Conservation (phyloP, 768 basidiomycete genomes). For the Gymnopilus junonius region DNA sequence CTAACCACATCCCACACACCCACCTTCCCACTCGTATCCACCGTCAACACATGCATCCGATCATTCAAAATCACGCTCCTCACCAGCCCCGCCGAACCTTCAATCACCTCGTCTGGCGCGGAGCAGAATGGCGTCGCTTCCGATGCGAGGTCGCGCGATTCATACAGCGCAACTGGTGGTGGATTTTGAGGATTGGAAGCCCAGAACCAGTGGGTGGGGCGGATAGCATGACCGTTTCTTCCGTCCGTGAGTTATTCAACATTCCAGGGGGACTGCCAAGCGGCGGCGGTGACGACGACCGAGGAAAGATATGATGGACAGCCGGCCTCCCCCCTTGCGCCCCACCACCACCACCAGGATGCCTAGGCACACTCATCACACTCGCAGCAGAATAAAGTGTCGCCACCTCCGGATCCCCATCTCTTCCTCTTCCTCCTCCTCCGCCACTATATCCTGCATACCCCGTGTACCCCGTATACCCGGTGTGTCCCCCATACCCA, state of each 20-base stretch:
- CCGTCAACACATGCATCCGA: slow-evolving; percentile 86
- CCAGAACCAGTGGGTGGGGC: neutral
- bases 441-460: neutral
- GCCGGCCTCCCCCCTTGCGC: neutral
- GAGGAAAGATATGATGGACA: neutral
- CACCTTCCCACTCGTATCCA: slow-evolving; percentile 87
- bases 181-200: neutral
- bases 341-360: slow-evolving; percentile 1
- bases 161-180: neutral
- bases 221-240: slow-evolving; percentile 36
- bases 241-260: slow-evolving; percentile 38
- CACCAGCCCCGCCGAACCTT: slow-evolving; percentile 82
- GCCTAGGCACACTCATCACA: slow-evolving; percentile 61
- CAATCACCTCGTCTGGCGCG: slow-evolving; percentile 71
- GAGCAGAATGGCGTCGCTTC: slow-evolving; percentile 66
- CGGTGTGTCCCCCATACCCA: neutral
- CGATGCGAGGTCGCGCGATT: slow-evolving; percentile 82
- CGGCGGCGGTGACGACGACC: neutral
- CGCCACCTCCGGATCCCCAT: slow-evolving; percentile 75
- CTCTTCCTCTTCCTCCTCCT: neutral
- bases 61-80: slow-evolving; percentile 85
- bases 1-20: slow-evolving; percentile 93
- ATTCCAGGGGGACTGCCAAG: neutral
- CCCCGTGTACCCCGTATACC: neutral
- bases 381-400: slow-evolving; percentile 89